Conservation (phyloP, 2,329 filamentous ascomycete genomes). For the Zelopaecilomyces penicillatus region DNA sequence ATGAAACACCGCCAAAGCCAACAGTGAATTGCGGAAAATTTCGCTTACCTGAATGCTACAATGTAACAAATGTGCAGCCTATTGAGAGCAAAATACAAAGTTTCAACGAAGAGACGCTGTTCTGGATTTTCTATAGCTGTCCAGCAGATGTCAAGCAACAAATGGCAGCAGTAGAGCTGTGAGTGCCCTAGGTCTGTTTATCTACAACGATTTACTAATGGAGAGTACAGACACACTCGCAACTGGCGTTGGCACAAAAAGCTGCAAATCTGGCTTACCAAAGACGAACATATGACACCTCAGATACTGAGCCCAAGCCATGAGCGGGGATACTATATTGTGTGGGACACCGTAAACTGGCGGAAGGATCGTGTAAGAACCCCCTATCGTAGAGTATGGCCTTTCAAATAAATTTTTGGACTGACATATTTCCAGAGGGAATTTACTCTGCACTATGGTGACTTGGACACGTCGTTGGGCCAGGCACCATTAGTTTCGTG, state of each 20-base stretch:
- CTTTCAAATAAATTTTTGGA: conserved; percentile 2
- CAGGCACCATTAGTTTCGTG: conserved; percentile 23
- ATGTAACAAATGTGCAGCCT: conserved; percentile 56
- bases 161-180: conserved; percentile 56
- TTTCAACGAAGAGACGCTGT: conserved; percentile 61
- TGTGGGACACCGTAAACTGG: conserved; percentile 57
- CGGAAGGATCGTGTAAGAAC: conserved; percentile 52
- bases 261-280: conserved; percentile 57
- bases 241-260: conserved; percentile 66
- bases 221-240: conserved; percentile 44
- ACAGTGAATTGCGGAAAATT: conserved; percentile 43
- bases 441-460: conserved; percentile 52
- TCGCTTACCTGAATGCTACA: conserved; percentile 57
- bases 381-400: conserved; percentile 5
- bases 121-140: conserved; percentile 63
- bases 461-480: conserved; percentile 44
- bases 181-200: conserved; percentile 17
- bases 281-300: conserved; percentile 58
- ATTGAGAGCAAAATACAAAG: conserved; percentile 57
- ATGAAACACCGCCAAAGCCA: conserved; percentile 50
- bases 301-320: conserved; percentile 49
- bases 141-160: conserved; percentile 55
- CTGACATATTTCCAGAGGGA: conserved; percentile 39
- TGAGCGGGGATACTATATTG: conserved; percentile 58
- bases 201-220: conserved; percentile 1